A percentile compares a stretch with the other conserved stretches of the same genome.
These are phyloP conservation scores for Xylaria polymorpha DNA, from an alignment of 2,329 filamentous ascomycete genomes.

Conservation along the genomic window DNA sequence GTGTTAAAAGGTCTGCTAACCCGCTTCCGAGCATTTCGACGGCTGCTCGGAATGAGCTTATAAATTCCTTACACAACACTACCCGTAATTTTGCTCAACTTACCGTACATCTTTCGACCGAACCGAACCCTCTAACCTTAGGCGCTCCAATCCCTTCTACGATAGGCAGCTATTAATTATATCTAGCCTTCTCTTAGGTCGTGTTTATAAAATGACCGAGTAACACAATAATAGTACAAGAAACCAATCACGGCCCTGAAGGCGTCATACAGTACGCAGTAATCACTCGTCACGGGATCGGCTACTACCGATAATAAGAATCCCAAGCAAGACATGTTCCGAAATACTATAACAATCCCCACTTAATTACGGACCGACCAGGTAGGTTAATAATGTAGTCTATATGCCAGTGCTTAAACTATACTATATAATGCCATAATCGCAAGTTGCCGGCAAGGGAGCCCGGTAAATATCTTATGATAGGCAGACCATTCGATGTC, in stretches of 20 bases:
- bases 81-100: not conserved
- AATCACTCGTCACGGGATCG: not conserved
- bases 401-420: not conserved
- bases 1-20: constrained; percentile 15
- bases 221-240: too few relatives aligned
- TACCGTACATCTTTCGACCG: too few relatives aligned
- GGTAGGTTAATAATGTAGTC: not conserved
- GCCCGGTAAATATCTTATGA: not conserved
- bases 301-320: not conserved
- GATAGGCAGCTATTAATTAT: not conserved
- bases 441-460: not conserved
- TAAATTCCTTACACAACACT: not conserved
- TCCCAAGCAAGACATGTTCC: not conserved
- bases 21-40: not conserved
- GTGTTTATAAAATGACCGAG: not conserved
- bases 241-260: too few relatives aligned
- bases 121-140: not conserved
- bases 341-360: not conserved
- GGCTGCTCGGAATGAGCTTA: not conserved
- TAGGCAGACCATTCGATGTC: not conserved
- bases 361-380: not conserved
- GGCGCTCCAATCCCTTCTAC: not conserved
- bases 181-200: not conserved
- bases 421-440: not conserved
- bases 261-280: not conserved